phyloP scores from a whole-genome alignment of 768 basidiomycete species.

The Tulasnella sp. region DNA sequence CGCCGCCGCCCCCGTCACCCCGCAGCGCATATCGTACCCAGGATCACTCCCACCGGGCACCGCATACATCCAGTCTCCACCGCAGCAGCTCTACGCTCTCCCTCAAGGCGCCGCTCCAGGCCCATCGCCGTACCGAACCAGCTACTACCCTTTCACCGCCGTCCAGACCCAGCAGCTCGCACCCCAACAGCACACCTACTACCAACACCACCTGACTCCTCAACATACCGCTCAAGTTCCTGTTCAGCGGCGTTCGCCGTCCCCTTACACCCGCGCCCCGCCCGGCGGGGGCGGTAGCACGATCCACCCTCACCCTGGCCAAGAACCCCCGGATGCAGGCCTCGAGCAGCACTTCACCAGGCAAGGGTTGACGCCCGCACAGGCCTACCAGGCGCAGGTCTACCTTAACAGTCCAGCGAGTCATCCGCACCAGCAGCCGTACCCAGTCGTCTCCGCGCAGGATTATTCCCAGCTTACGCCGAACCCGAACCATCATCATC shows the following conservation, averaged over 20 bases:
- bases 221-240: neutral
- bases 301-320: conserved; percentile 4
- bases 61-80: neutral
- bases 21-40: conserved; percentile 28
- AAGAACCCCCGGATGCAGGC: conserved; percentile 28
- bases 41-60: neutral
- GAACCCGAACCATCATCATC: conserved; percentile 17
- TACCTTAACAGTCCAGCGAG: conserved; percentile 40
- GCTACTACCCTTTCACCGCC: conserved; percentile 20
- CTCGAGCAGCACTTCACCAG: conserved; percentile 15
- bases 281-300: neutral
- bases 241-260: conserved; percentile 11
- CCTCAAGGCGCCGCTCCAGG: conserved; percentile 27
- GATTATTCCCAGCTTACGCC: conserved; percentile 24
- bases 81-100: conserved; percentile 19
- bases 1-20: neutral
- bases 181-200: conserved; percentile 19
- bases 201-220: conserved; percentile 11
- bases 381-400: conserved; percentile 80
- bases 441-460: conserved; percentile 5
- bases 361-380: conserved; percentile 68
- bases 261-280: neutral
- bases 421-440: conserved; percentile 41
- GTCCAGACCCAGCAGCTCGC: conserved; percentile 4
- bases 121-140: conserved; percentile 18